phyloP scores from a whole-genome alignment of 2,329 filamentous ascomycete species.

The Ceratocystiopsis minuta region DNA sequence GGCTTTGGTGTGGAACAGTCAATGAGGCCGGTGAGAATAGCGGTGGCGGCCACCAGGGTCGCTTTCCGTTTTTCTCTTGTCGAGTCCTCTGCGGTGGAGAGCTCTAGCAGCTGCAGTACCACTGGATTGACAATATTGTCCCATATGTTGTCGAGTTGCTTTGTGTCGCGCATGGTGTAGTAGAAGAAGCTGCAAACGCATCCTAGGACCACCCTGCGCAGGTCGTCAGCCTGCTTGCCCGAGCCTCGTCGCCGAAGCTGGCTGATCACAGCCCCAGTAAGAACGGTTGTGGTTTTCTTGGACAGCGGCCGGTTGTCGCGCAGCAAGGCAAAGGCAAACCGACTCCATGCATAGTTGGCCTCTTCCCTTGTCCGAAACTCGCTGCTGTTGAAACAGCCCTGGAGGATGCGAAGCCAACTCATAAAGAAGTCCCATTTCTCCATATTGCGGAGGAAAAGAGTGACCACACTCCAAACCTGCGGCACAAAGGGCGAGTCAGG shows the following conservation, averaged over 20 bases:
- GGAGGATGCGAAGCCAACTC: constrained; percentile 61
- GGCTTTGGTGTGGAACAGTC: constrained; percentile 37
- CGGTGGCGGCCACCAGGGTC: constrained; percentile 40
- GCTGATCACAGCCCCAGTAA: constrained; percentile 49
- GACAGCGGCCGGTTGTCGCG: constrained; percentile 41
- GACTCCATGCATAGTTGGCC: constrained; percentile 73
- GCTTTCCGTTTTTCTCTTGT: constrained; percentile 15
- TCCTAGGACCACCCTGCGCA: constrained; percentile 40
- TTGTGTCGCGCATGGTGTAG: constrained; percentile 51
- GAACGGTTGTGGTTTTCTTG: constrained; percentile 27
- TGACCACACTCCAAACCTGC: constrained; percentile 73
- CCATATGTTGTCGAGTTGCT: constrained; percentile 64
- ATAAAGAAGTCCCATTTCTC: constrained; percentile 57
- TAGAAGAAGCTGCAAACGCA: constrained; percentile 70
- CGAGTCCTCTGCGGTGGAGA: constrained; percentile 18
- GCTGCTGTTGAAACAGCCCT: constrained; percentile 66
- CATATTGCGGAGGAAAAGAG: constrained; percentile 56
- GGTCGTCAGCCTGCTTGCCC: constrained; percentile 37
- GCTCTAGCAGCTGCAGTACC: constrained; percentile 36
- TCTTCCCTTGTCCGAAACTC: constrained; percentile 54
- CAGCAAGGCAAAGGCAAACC: constrained; percentile 58
- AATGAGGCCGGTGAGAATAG: constrained; percentile 57
- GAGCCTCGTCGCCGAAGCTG: constrained; percentile 47
- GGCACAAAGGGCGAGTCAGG: constrained; percentile 51
- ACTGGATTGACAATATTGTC: constrained; percentile 51